Conservation (phyloP, 2,329 filamentous ascomycete genomes). For the Diaporthe citriasiana region DNA sequence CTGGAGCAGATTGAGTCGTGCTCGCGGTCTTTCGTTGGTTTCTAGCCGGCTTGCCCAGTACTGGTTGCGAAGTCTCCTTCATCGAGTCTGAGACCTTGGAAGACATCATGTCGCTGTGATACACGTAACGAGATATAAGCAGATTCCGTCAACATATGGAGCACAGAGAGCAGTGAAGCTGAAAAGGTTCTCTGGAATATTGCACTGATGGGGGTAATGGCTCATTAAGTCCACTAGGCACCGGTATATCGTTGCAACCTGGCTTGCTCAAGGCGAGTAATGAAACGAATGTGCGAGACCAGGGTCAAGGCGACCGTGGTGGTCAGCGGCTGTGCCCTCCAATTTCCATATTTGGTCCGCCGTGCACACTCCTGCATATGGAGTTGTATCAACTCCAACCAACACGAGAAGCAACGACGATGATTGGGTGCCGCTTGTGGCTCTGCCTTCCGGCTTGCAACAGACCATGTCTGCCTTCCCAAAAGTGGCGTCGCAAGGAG, state of each 20-base stretch:
- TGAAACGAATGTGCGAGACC: background rate
- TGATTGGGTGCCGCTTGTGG: background rate
- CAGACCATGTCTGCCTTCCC: background rate
- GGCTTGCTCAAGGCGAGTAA: background rate
- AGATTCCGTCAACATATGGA: too few relatives aligned
- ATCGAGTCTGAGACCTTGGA: too few relatives aligned
- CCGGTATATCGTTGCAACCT: background rate
- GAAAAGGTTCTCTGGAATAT: background rate
- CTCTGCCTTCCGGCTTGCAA: background rate
- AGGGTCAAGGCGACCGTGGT: too few relatives aligned
- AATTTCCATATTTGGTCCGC: background rate
- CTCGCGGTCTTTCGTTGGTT: background rate
- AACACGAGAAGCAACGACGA: background rate
- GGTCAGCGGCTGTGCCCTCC: constrained; percentile 4
- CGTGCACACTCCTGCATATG: background rate
- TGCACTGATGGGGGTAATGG: too few relatives aligned
- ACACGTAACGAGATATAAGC: background rate
- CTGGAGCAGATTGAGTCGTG: background rate
- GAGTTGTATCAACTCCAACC: background rate
- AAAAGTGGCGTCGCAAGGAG: background rate
- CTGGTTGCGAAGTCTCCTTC: background rate
- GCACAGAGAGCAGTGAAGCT: background rate
- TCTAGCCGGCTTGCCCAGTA: background rate
- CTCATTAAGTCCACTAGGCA: background rate
- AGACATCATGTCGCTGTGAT: background rate